Evolutionary conservation across 2,329 filamentous ascomycete genomes (phyloP), one percentile per base, ranked within the genome.

Genomic region (Fusarium palustre): DNA sequence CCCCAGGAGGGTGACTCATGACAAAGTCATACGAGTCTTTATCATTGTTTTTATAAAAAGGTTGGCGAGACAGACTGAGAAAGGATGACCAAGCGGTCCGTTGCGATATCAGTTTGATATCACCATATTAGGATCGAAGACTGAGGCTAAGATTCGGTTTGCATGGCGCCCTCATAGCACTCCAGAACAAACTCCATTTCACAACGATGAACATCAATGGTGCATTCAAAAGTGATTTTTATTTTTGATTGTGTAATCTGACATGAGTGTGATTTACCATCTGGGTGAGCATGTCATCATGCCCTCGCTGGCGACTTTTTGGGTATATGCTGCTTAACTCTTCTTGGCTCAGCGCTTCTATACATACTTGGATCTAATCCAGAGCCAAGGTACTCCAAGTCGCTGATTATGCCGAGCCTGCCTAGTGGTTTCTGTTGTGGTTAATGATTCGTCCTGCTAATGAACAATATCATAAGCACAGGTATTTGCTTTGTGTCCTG

Each of bases 121-220:
- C 36, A 39, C 43, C 25, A 25, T 42, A 52, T 47, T 48, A 43
- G 49, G 64, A 46, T 46, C 31, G 30, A 58, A 25, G 55, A 25
- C 55, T 25, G 36, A 57, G 49, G 43, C 55, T 39, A 47, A 41
- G 33, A 39, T 25, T 42, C 42, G 52, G 48, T 55, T 60, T 46
- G 50, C n/a, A 56, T 43, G 55, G 49, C 58, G 36, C 47, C 46
- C 25, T 31, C 24, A 33, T 55, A 63, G 68, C 48, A 42, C 54
- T 59, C 52, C 54, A 58, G 55, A 70, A 59, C 68, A 59, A 68
- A 72, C 71, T 74, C 71, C 72, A 72, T 74, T 75, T 64, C 71
- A 75, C 33, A 69, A 63, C n/a, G 59, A 70, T 43, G 22, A 65
- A 55, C n/a, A 50, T 31, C 30, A 30, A n/a, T 15, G 12, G 15